Conservation (phyloP, 208 protist species). For the Trypanosomatidae sp. region DNA sequence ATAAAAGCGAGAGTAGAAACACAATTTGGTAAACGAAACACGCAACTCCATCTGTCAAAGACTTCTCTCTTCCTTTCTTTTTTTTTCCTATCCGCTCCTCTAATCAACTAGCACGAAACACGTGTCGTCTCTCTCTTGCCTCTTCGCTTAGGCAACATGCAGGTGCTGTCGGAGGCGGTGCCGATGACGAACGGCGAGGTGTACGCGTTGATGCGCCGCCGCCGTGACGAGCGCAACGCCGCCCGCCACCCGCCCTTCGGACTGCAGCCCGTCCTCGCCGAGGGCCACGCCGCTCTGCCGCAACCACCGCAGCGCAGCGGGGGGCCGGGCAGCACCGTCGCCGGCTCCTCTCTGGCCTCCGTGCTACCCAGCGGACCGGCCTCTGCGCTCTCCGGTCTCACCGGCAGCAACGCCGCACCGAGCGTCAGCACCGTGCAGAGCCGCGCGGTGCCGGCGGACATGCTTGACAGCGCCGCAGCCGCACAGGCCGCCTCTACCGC, state of each 20-base stretch:
- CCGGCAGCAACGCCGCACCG: not conserved
- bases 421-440: not conserved
- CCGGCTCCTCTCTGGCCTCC: too few species aligned
- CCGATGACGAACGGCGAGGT: constrained; percentile 87
- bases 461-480: constrained; percentile 9
- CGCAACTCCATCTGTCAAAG: not conserved
- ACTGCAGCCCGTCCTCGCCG: constrained; percentile 42
- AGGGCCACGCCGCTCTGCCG: constrained; percentile 18
- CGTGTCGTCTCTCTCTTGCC: too few species aligned
- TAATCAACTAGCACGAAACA: too few species aligned
- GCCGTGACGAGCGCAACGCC: constrained; percentile 80
- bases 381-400: too few species aligned
- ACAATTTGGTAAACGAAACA: too few species aligned
- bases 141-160: constrained; percentile 26
- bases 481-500: constrained; percentile 18
- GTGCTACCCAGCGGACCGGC: too few species aligned
- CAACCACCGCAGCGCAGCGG: constrained; percentile 1
- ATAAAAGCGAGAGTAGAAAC: too few species aligned
- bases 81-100: not conserved
- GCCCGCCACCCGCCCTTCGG: constrained; percentile 61
- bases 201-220: constrained; percentile 71
- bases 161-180: constrained; percentile 64
- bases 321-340: not conserved
- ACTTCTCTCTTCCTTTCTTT: not conserved
- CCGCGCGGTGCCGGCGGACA: constrained; percentile 9